A percentile compares a stretch with the other conserved stretches of the same genome.
phyloP scores from a whole-genome alignment of 139 green algal genomes.

The Closterium sp. region DNA sequence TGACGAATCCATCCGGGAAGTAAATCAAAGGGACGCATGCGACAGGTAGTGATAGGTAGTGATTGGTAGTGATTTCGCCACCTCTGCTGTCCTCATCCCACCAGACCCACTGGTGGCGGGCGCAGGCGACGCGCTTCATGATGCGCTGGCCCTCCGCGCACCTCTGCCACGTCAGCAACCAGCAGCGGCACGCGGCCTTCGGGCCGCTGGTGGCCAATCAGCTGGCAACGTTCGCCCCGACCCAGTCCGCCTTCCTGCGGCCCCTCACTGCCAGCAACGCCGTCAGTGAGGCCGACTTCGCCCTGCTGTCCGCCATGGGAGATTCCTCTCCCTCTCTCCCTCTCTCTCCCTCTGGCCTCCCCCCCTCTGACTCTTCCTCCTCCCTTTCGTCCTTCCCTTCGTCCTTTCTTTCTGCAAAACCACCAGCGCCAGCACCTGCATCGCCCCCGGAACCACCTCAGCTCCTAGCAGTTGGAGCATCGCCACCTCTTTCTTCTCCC shows the following conservation, averaged over 20 bases:
- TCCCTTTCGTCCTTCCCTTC: neutral
- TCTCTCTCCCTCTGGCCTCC: neutral
- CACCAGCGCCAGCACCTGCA: neutral
- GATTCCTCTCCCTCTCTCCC: neutral
- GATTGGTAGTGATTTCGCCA: neutral
- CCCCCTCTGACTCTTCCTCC: neutral
- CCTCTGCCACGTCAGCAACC: conserved; percentile 21
- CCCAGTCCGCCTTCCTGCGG: neutral
- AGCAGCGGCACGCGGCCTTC: conserved; percentile 10
- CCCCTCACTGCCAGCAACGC: neutral
- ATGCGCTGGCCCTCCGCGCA: conserved; percentile 17
- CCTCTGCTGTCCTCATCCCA: neutral
- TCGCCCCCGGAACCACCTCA: neutral
- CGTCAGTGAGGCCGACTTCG: neutral
- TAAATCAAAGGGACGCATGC: too few species aligned
- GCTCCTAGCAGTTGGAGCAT: too few species aligned
- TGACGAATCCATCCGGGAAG: too few species aligned
- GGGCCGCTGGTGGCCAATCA: conserved; percentile 3
- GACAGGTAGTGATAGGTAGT: too few species aligned
- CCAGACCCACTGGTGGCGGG: conserved; percentile 22
- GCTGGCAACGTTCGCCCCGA: neutral
- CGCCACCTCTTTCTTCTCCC: too few species aligned
- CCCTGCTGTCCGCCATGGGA: neutral
- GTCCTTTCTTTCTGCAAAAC: neutral
- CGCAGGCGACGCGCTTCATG: conserved; percentile 20